Base-by-base conservation (phyloP, 495 filamentous ascomycete genomes). In the Staphylotrichum tortipilum region DNA sequence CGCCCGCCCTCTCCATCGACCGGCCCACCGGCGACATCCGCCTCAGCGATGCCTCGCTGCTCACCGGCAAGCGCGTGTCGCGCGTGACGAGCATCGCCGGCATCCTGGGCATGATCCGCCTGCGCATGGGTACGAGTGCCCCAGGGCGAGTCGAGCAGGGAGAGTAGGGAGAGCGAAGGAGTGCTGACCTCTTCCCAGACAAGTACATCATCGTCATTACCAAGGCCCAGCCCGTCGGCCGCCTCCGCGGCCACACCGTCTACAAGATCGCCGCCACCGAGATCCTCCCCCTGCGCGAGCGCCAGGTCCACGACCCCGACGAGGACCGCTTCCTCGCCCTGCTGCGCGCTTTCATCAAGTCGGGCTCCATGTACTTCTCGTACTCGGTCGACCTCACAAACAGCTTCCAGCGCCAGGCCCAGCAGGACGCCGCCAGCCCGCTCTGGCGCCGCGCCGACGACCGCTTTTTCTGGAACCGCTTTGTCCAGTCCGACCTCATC, bases 391-490 rank as follows among this genome's bases (percentile, higher is more conserved):
- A 98, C 61, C 71, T 98, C 53, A 98, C 92, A 40, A 96, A 91
- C 71, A 87, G 77, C 64, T 94, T 95, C 69, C 92, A 98, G 68
- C 78, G 94, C 43, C 92, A 97, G 67, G 78, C 88, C 2, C 79
- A 88, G 47, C 70, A 75, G 19, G 79, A 95, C 54, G 57, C 69
- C 18, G 73, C 75, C 28, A 70, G 74, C 44, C 90, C 92, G 10
- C 72, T 97, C 46, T 98, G 92, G 92, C 81, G 85, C 68, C 73
- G 89, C 50, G 86, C 94, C 45, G 92, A 98, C 68, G 90, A 98
- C 58, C 83, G 92, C 44, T 97, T 98, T 73, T 98, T 95, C 75
- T 98, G 91, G 91, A 98, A 98, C 65, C 81, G 82, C 44, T 94
- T 95, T 60, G 72, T 97, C 40, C 86, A 90, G 65, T 83, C 84